Conservation (phyloP, 2,329 filamentous ascomycete genomes). For the Hymenoscyphus linearis region DNA sequence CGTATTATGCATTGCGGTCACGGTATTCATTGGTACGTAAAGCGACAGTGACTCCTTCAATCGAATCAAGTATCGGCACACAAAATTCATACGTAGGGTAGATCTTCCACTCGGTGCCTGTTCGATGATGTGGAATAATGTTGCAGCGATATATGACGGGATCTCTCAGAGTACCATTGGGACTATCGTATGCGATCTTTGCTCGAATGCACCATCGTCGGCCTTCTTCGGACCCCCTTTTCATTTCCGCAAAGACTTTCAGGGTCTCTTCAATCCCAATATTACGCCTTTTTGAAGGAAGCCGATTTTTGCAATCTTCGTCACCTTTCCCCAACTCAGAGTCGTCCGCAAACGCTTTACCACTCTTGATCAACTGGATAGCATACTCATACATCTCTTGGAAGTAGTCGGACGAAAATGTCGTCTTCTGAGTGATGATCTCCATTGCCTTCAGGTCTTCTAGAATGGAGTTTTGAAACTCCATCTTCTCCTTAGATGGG, state of each 20-base stretch:
- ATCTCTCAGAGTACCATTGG: conserved; percentile 89
- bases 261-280: not conserved
- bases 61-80: not conserved
- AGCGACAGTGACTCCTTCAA: conserved; percentile 66
- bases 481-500: not conserved
- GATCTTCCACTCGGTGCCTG: conserved; percentile 66
- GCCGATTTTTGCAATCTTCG: not conserved
- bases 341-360: not conserved
- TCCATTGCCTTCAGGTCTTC: not conserved
- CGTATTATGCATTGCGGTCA: conserved; percentile 76
- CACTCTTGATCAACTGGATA: not conserved
- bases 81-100: not conserved
- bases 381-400: not conserved
- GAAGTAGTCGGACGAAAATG: not conserved
- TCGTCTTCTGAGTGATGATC: not conserved
- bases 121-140: conserved; percentile 60
- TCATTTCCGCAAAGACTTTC: not conserved
- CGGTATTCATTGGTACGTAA: conserved; percentile 79
- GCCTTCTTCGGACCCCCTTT: not conserved
- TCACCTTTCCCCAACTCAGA: not conserved
- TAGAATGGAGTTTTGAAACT: not conserved
- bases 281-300: not conserved
- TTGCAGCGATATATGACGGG: conserved; percentile 96
- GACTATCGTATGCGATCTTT: conserved; percentile 81
- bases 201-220: not conserved